A percentile compares a stretch with the other conserved stretches of the same genome.
These are phyloP conservation scores for Candida sanyaensis DNA, from an alignment of 1,139 yeast genomes.

Conservation along the genomic window DNA sequence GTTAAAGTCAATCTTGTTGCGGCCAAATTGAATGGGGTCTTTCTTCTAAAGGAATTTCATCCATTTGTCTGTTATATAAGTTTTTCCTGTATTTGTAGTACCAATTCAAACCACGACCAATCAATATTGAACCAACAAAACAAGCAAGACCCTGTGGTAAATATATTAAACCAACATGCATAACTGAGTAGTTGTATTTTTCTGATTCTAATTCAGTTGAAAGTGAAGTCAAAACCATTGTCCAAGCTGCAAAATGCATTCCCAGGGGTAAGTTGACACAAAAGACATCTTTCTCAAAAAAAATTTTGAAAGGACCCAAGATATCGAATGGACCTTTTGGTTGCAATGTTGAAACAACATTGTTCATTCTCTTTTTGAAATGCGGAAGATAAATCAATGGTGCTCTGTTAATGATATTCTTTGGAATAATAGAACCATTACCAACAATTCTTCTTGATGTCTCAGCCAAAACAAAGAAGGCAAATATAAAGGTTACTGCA, in stretches of 20 bases:
- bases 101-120: constrained; percentile 30
- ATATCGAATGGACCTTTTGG: constrained; percentile 26
- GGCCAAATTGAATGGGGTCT: constrained; percentile 30
- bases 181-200: constrained; percentile 32
- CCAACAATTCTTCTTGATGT: constrained; percentile 40
- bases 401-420: constrained; percentile 20
- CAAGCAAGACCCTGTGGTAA: constrained; percentile 41
- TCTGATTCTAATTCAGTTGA: constrained; percentile 30
- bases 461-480: constrained; percentile 33
- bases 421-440: constrained; percentile 37
- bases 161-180: constrained; percentile 40
- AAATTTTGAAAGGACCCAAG: constrained; percentile 31
- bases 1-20: constrained; percentile 30
- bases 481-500: constrained; percentile 29
- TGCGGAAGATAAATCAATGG: constrained; percentile 26
- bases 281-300: constrained; percentile 24
- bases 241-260: constrained; percentile 41
- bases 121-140: constrained; percentile 28
- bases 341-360: constrained; percentile 28
- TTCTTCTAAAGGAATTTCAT: constrained; percentile 14
- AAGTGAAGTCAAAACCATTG: constrained; percentile 35
- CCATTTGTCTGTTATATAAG: constrained; percentile 19
- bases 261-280: constrained; percentile 33
- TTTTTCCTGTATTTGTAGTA: constrained; percentile 25
- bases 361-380: constrained; percentile 24